Evolutionary conservation across 129 eudicot species (phyloP).

Genomic region (Artemisia tridentata): DNA sequence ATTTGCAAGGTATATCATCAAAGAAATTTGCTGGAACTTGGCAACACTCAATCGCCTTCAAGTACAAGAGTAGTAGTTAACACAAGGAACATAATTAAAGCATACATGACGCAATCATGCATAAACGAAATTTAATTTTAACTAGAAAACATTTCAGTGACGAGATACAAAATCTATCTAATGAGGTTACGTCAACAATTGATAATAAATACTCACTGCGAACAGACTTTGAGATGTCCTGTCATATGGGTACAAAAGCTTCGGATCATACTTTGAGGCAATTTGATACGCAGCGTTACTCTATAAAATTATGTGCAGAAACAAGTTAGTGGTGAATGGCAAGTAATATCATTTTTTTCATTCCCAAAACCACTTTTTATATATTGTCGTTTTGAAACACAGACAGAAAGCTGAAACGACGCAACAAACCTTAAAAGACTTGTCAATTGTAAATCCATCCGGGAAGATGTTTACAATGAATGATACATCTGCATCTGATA

Average conservation of each 20-base stretch:
- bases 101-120: neutral
- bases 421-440: constrained; percentile 32
- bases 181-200: too few relatives aligned
- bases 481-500: constrained; percentile 48
- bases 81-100: neutral
- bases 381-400: neutral
- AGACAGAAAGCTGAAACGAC: constrained; percentile 1
- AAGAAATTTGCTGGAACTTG: constrained; percentile 27
- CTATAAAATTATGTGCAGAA: constrained; percentile 10
- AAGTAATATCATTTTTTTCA: neutral
- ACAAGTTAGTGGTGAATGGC: constrained; percentile 8
- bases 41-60: constrained; percentile 39
- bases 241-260: constrained; percentile 33
- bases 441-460: constrained; percentile 33
- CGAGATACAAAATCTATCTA: neutral
- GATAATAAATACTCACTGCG: constrained; percentile 22
- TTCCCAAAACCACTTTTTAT: neutral
- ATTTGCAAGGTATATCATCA: constrained; percentile 35
- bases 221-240: constrained; percentile 30
- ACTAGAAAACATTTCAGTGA: constrained; percentile 2
- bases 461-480: constrained; percentile 36
- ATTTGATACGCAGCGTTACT: constrained; percentile 9
- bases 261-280: constrained; percentile 14
- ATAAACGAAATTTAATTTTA: neutral
- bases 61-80: constrained; percentile 12